phyloP scores from a whole-genome alignment of 129 eudicot genomes.

The Centella asiatica region DNA sequence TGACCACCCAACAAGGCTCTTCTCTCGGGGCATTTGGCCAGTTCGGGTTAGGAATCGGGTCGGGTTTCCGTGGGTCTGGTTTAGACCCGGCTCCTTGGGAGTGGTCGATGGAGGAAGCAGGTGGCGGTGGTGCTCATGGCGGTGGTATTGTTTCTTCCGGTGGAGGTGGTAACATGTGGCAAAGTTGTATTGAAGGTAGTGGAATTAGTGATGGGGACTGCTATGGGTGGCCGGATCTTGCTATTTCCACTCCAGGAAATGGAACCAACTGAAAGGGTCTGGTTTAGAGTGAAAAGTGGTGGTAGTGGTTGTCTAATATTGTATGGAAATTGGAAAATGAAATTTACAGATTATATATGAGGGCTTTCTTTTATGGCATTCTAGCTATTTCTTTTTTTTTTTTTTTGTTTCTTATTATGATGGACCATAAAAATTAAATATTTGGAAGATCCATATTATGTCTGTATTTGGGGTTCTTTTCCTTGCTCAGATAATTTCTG shows the following conservation, averaged over 20 bases:
- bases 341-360: too few species aligned
- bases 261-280: too few species aligned
- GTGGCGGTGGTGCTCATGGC: constrained; percentile 18
- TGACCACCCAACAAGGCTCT: not conserved
- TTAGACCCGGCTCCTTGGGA: constrained; percentile 6
- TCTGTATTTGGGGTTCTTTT: too few species aligned
- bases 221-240: constrained; percentile 36
- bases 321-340: too few species aligned
- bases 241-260: constrained; percentile 31
- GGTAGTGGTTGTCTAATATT: too few species aligned
- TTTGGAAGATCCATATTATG: too few species aligned
- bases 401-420: too few species aligned
- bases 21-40: not conserved
- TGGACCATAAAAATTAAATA: too few species aligned
- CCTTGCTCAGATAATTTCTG: too few species aligned
- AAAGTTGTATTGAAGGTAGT: constrained; percentile 17
- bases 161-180: constrained; percentile 25
- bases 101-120: constrained; percentile 5
- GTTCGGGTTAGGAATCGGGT: constrained; percentile 1
- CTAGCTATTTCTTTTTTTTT: too few species aligned
- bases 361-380: too few species aligned
- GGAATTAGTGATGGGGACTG: constrained; percentile 21
- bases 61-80: not conserved
- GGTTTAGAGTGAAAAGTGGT: too few species aligned
- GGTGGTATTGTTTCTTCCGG: not conserved